Base-by-base conservation (phyloP, 2,329 filamentous ascomycete species). In the Colletotrichum salicis region DNA sequence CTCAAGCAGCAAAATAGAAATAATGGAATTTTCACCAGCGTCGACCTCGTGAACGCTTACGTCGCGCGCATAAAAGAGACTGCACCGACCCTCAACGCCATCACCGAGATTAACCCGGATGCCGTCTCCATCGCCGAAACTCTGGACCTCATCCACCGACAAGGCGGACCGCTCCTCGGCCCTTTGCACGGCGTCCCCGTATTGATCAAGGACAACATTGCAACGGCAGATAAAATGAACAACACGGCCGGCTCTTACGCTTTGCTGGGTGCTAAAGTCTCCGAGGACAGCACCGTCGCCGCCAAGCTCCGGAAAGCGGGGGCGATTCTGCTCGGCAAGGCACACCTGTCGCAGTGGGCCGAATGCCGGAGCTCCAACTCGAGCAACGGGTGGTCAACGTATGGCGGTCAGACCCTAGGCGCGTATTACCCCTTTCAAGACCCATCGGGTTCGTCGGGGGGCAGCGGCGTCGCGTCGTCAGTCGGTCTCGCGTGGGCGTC, bases 141-240 rank as follows among this genome's bases (percentile, higher is more conserved):
- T 1, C 73, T 84, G 5, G 84, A 86, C 62, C 65, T 71, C 8
- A 74, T 78, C 63, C 76, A 37, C 51, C 4, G 75, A 76, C 29
- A 72, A 73, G 5, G 56, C 31, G 19, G 56, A 33, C 41, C 24
- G 33, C 64, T 57, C 31, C 54, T 69, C n/a, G 67, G 67, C 0
- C 67, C 54, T 2, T 82, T 92, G 0, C 90, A 93, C 76, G 91
- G 91, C 6, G 85, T 93, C 4, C 91, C 91, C 0, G 87, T 93
- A 29, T 80, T 92, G 5, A 84, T 93, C 80, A 93, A 93, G 78
- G 88, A 91, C 80, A 92, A 91, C 76, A 91, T 93, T 60, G 90
- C 87, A 15, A 92, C 90, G 0, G 78, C 80, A 2, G 90, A 92
- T 76, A 78, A 83, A 70, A 90, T 92, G 89, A 86, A 90, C 76